These are phyloP conservation scores for Termitomyces sp. DNA, from an alignment of 768 basidiomycete genomes.

Conservation along the genomic window DNA sequence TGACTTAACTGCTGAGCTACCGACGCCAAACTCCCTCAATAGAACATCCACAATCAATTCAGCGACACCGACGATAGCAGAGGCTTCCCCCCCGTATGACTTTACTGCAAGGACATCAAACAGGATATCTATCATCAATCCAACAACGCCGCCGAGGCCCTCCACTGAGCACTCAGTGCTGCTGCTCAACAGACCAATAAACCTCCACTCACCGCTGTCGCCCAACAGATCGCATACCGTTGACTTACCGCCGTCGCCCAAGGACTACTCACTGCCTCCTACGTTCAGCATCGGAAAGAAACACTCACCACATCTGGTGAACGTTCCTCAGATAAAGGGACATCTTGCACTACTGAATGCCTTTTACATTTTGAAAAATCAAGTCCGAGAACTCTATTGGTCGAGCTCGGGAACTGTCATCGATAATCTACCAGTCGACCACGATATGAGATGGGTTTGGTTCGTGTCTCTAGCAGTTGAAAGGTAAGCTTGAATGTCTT, in stretches of 20 bases:
- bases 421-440: slow-evolving; percentile 1
- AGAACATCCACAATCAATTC: too few relatives aligned
- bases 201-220: too few relatives aligned
- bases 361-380: neutral
- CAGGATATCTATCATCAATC: neutral
- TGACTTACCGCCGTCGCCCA: neutral
- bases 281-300: slow-evolving; percentile 5
- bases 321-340: slow-evolving; percentile 3
- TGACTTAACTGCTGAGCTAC: too few relatives aligned
- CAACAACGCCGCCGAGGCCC: neutral
- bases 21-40: too few relatives aligned
- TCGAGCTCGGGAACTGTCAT: neutral
- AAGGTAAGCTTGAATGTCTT: neutral
- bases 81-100: too few relatives aligned
- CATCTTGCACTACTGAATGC: slow-evolving; percentile 11
- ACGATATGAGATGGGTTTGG: slow-evolving; percentile 11
- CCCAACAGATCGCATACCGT: neutral
- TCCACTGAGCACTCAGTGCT: too few relatives aligned
- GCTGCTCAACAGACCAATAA: neutral
- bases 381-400: neutral
- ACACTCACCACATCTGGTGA: slow-evolving; percentile 5
- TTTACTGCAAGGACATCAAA: too few relatives aligned
- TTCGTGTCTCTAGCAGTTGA: slow-evolving; percentile 12
- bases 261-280: neutral
- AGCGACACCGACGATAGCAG: too few relatives aligned